Evolutionary conservation across 2,329 filamentous ascomycete genomes (phyloP).

Genomic region (Cercospora berteroae): DNA sequence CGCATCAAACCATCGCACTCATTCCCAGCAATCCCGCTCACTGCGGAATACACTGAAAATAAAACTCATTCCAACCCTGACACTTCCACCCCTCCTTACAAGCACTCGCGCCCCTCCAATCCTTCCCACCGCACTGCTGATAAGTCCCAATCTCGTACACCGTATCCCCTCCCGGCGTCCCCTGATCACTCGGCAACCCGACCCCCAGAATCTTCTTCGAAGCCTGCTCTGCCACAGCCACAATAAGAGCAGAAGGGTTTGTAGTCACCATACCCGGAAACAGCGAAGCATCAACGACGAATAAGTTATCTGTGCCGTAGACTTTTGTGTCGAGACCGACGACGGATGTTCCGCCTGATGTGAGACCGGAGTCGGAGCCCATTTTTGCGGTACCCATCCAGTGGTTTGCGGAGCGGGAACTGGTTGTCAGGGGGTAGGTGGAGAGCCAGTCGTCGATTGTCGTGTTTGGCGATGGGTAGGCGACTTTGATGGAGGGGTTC

Average conservation of each 20-base stretch:
- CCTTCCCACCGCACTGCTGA: not conserved
- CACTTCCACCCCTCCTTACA: not conserved
- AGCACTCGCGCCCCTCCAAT: not conserved
- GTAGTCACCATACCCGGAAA: constrained; percentile 68
- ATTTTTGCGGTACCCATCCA: constrained; percentile 46
- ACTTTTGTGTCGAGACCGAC: constrained; percentile 53
- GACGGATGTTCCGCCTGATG: constrained; percentile 46
- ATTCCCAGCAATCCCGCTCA: not conserved
- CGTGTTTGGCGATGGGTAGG: constrained; percentile 53
- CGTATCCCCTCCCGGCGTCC: not conserved
- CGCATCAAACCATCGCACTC: not conserved
- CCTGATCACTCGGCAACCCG: not conserved
- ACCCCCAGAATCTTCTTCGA: constrained; percentile 53
- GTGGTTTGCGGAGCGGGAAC: constrained; percentile 46
- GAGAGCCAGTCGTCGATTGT: constrained; percentile 57
- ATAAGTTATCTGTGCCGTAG: constrained; percentile 64
- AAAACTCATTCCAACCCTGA: constrained; percentile 1
- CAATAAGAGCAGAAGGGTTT: constrained; percentile 65
- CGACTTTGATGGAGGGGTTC: constrained; percentile 56
- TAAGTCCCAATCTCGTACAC: not conserved
- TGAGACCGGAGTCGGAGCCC: constrained; percentile 46
- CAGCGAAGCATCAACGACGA: constrained; percentile 66
- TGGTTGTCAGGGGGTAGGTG: constrained; percentile 43
- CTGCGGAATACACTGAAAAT: constrained; percentile 1
- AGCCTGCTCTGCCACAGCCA: constrained; percentile 63